Conservation (phyloP, 202 grass and related monocot species). For the Thinopyrum obtusiflorum region DNA sequence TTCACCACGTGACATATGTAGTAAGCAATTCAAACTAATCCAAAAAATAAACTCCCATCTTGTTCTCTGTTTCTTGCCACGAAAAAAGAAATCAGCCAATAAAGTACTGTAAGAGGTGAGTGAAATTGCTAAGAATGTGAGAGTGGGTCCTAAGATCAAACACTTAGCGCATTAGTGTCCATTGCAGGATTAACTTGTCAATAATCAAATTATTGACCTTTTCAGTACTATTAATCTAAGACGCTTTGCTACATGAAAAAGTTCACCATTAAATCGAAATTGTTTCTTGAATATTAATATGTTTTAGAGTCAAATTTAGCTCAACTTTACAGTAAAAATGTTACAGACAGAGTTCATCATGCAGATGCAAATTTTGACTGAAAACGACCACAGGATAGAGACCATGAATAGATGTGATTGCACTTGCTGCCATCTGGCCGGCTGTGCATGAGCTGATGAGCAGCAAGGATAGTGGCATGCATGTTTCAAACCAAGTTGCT, state of each 20-base stretch:
- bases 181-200: background rate
- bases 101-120: background rate
- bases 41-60: too few species aligned
- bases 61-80: too few species aligned
- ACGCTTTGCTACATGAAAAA: background rate
- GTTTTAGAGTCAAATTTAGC: background rate
- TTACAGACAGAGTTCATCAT: background rate
- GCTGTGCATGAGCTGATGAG: conserved; percentile 1
- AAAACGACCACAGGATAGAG: background rate
- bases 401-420: background rate
- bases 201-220: background rate
- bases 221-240: background rate
- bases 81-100: too few species aligned
- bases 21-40: too few species aligned
- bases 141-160: background rate
- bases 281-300: background rate
- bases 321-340: background rate
- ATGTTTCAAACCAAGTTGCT: background rate
- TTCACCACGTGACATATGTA: too few species aligned
- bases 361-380: background rate
- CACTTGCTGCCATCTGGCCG: conserved; percentile 20
- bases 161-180: too few species aligned
- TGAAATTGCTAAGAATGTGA: background rate
- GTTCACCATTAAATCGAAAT: background rate
- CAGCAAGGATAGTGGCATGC: background rate